Evolutionary conservation across 192 early-diverging fungal species (phyloP).

Genomic region (Ambispora gerdemannii): DNA sequence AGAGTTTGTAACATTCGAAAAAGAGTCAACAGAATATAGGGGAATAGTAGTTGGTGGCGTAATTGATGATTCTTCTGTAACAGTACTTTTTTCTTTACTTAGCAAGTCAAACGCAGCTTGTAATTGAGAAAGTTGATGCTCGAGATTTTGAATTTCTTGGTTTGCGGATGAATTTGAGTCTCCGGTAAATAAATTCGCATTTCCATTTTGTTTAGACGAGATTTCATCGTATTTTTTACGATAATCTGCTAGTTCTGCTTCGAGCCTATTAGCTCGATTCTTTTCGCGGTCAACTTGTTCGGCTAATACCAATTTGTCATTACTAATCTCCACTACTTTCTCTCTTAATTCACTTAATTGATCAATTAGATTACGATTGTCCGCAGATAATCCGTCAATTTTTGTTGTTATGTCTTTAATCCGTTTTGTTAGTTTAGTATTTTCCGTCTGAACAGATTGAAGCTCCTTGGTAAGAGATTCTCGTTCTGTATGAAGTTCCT

Average conservation of each 20-base stretch:
- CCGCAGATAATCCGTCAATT: constrained; percentile 12
- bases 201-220: neutral
- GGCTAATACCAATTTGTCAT: constrained; percentile 17
- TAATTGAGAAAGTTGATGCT: no score
- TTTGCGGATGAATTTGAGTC: neutral
- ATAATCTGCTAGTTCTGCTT: constrained; percentile 3
- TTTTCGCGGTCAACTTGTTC: constrained; percentile 27
- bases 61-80: neutral
- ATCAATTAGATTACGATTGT: constrained; percentile 23
- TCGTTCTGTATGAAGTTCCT: constrained; percentile 11
- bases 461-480: constrained; percentile 14
- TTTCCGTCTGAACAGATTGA: constrained; percentile 21
- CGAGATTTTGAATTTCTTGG: neutral
- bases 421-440: constrained; percentile 24
- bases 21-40: neutral
- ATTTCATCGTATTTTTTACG: neutral
- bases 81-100: neutral
- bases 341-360: constrained; percentile 24
- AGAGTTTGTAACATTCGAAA: neutral
- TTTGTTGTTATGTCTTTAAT: constrained; percentile 28
- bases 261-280: neutral
- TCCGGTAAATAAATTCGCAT: neutral
- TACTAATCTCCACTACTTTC: constrained; percentile 24
- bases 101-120: neutral
- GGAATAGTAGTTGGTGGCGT: neutral